A percentile compares a stretch with the other conserved stretches of the same genome.
Conservation (phyloP, 306 rosid species). For the Dalbergia oliveri region DNA sequence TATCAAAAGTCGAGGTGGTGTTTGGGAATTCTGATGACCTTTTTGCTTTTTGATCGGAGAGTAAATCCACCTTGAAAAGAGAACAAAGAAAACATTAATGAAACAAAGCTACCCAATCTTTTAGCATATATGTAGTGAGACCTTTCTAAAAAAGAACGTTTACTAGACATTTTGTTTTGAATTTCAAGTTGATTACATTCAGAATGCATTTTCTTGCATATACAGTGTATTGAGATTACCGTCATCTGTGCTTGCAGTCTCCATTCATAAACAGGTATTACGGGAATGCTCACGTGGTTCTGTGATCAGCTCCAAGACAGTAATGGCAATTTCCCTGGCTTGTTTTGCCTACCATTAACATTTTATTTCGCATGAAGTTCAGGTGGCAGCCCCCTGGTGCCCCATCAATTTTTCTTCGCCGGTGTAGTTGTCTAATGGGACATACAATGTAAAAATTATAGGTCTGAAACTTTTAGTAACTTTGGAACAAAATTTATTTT, state of each 20-base stretch:
- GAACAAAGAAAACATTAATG: too few relatives aligned
- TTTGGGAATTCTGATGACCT: conserved; percentile 23
- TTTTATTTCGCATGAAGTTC: conserved; percentile 24
- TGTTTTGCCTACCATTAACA: conserved; percentile 26
- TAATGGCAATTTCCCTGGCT: conserved; percentile 26
- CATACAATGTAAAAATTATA: conserved; percentile 52
- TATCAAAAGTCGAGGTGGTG: conserved; percentile 69
- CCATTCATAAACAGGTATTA: conserved; percentile 86
- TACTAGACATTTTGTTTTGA: not conserved
- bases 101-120: too few relatives aligned
- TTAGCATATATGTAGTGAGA: too few relatives aligned
- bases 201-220: conserved; percentile 13
- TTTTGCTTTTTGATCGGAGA: too few relatives aligned
- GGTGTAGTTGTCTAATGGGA: conserved; percentile 10
- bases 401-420: conserved; percentile 27
- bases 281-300: conserved; percentile 87
- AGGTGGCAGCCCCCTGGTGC: conserved; percentile 59
- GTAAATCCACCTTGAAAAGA: too few relatives aligned
- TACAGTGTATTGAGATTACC: not conserved
- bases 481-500: too few relatives aligned
- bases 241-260: conserved; percentile 59
- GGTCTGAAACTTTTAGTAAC: conserved; percentile 37
- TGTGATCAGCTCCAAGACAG: conserved; percentile 50
- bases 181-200: conserved; percentile 24
- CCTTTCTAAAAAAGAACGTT: too few relatives aligned